Evolutionary conservation across 106 monocot genomes (phyloP).

Genomic region (Chionographis japonica): DNA sequence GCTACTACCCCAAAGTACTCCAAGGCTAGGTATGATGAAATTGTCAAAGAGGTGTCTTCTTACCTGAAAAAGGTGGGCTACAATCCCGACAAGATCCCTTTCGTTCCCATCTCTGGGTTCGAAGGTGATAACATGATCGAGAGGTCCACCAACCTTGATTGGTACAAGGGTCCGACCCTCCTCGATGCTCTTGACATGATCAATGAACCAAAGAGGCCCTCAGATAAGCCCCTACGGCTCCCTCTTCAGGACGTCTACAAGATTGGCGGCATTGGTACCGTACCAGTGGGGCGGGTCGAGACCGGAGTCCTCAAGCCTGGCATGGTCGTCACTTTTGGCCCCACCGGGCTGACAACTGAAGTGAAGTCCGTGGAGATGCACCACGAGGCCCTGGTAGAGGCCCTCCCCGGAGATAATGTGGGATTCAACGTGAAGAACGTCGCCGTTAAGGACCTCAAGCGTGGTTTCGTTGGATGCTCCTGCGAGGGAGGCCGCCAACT

Average conservation of each 20-base stretch:
- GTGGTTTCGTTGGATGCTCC: conserved; percentile 19
- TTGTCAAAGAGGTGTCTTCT: conserved; percentile 15
- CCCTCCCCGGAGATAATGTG: too few relatives aligned
- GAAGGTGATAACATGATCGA: conserved; percentile 23
- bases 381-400: conserved; percentile 11
- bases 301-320: conserved; percentile 10
- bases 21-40: conserved; percentile 18
- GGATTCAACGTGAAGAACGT: too few relatives aligned
- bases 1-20: conserved; percentile 17
- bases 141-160: conserved; percentile 19
- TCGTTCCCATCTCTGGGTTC: conserved; percentile 21
- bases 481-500: conserved; percentile 17
- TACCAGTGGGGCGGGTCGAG: conserved; percentile 16
- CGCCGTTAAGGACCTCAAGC: conserved; percentile 18
- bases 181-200: conserved; percentile 16
- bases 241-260: conserved; percentile 24
- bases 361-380: conserved; percentile 19
- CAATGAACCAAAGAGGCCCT: conserved; percentile 11
- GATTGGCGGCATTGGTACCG: conserved; percentile 25
- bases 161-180: conserved; percentile 19
- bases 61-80: conserved; percentile 21
- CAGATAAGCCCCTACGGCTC: conserved; percentile 15
- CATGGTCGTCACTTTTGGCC: too few relatives aligned
- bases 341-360: too few relatives aligned
- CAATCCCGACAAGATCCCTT: conserved; percentile 17